Evolutionary conservation across 352 stramenopile species (phyloP).

Genomic region (Pythium brassicae): DNA sequence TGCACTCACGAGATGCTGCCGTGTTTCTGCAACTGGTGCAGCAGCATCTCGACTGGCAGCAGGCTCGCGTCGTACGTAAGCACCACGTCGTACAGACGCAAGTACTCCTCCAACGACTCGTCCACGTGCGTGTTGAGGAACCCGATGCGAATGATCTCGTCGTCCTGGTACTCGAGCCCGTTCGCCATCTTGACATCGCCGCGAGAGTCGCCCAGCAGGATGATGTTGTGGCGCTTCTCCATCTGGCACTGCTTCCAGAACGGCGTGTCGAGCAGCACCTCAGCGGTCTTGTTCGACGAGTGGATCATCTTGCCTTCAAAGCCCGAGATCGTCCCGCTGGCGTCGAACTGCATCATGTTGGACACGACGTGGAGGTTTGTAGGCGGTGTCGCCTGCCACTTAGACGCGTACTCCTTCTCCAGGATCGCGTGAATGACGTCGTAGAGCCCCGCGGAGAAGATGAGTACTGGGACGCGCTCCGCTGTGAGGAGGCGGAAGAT

Average conservation of each 20-base stretch:
- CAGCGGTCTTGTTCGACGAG: slow-evolving; percentile 78
- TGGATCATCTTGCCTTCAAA: slow-evolving; percentile 77
- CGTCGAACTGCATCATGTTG: slow-evolving; percentile 80
- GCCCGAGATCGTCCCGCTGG: slow-evolving; percentile 27
- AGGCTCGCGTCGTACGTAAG: slow-evolving; percentile 69
- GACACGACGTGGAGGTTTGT: slow-evolving; percentile 74
- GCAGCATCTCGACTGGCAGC: not conserved
- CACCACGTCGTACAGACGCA: slow-evolving; percentile 34
- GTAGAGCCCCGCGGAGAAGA: slow-evolving; percentile 46
- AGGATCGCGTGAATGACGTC: slow-evolving; percentile 27
- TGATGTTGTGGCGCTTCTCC: slow-evolving; percentile 66
- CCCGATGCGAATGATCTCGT: slow-evolving; percentile 61
- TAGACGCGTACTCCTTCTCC: slow-evolving; percentile 26
- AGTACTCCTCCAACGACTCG: slow-evolving; percentile 45
- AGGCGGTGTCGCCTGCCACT: slow-evolving; percentile 21
- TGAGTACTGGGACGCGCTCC: slow-evolving; percentile 42
- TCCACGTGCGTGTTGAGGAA: slow-evolving; percentile 70
- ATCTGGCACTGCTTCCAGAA: slow-evolving; percentile 73
- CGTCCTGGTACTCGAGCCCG: slow-evolving; percentile 33
- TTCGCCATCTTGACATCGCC: slow-evolving; percentile 71
- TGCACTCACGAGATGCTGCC: too few relatives aligned
- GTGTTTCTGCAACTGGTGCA: not conserved
- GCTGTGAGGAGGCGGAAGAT: slow-evolving; percentile 34
- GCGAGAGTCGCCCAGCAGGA: slow-evolving; percentile 71
- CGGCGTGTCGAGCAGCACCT: slow-evolving; percentile 48